Conservation (phyloP, 2,329 filamentous ascomycete genomes). For the Fusarium staphyleae region DNA sequence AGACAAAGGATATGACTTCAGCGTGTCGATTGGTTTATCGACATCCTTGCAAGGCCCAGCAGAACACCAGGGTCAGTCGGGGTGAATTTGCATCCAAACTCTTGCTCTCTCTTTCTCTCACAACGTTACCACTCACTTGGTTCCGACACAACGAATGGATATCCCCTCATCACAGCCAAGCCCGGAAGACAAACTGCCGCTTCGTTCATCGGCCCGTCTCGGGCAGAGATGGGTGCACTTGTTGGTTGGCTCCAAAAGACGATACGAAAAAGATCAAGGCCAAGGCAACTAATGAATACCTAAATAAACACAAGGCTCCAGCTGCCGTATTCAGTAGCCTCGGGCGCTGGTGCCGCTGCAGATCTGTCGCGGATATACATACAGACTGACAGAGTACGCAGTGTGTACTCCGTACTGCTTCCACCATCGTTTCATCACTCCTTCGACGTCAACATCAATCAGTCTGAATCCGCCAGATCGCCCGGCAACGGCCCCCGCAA, state of each 20-base stretch:
- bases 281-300: too few relatives aligned
- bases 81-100: too few relatives aligned
- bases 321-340: background rate
- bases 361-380: conserved; percentile 26
- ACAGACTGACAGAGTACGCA: too few relatives aligned
- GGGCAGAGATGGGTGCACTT: background rate
- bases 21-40: conserved; percentile 20
- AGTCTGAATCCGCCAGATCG: conserved; percentile 17
- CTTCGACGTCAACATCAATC: conserved; percentile 13
- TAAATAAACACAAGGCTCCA: too few relatives aligned
- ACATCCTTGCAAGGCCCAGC: conserved; percentile 12
- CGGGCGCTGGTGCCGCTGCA: background rate
- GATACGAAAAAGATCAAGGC: background rate
- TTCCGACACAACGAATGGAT: too few relatives aligned
- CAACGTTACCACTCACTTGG: too few relatives aligned
- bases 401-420: conserved; percentile 8
- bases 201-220: conserved; percentile 33
- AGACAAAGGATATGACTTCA: conserved; percentile 24
- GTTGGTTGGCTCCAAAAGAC: background rate
- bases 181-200: background rate
- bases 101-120: too few relatives aligned
- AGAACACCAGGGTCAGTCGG: background rate
- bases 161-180: background rate
- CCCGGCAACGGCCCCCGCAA: conserved; percentile 12
- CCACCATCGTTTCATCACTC: conserved; percentile 34